A percentile compares a stretch with the other conserved stretches of the same genome.
These are phyloP conservation scores for Clonostachys rhizophaga DNA, from an alignment of 2,329 filamentous ascomycete species.

Conservation along the genomic window DNA sequence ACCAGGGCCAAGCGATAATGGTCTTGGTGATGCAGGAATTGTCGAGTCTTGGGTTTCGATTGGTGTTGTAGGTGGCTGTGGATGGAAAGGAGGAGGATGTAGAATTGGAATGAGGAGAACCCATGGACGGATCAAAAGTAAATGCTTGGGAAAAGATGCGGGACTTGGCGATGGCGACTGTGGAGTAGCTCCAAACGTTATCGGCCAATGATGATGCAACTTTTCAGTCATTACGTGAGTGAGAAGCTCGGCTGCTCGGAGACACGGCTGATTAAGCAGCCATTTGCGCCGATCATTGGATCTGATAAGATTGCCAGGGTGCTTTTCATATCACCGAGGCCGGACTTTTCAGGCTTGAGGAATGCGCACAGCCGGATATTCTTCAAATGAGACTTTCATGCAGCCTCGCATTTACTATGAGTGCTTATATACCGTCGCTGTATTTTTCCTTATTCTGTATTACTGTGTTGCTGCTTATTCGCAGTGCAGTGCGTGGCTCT, in stretches of 20 bases:
- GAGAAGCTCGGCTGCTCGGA: slow-evolving; percentile 4
- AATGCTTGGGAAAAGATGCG: slow-evolving; percentile 1
- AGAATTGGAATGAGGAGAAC: not conserved
- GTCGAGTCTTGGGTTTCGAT: not conserved
- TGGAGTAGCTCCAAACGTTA: not conserved
- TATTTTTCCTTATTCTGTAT: too few species aligned
- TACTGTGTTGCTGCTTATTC: too few species aligned
- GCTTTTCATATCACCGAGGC: too few species aligned
- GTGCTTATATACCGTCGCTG: too few species aligned
- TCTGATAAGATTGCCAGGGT: slow-evolving; percentile 1
- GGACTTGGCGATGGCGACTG: not conserved
- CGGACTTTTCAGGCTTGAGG: too few species aligned
- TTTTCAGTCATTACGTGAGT: slow-evolving; percentile 9
- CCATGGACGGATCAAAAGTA: not conserved
- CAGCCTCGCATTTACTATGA: too few species aligned
- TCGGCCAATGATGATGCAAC: slow-evolving; percentile 18
- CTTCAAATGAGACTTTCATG: too few species aligned
- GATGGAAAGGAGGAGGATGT: not conserved
- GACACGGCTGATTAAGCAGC: slow-evolving; percentile 1
- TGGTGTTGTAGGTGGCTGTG: not conserved
- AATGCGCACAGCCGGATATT: too few species aligned
- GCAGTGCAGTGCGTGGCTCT: too few species aligned
- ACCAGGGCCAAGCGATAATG: not conserved
- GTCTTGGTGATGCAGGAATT: not conserved
- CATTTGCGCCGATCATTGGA: not conserved